Conservation (phyloP, 768 basidiomycete species). For the Kwoniella sp. region DNA sequence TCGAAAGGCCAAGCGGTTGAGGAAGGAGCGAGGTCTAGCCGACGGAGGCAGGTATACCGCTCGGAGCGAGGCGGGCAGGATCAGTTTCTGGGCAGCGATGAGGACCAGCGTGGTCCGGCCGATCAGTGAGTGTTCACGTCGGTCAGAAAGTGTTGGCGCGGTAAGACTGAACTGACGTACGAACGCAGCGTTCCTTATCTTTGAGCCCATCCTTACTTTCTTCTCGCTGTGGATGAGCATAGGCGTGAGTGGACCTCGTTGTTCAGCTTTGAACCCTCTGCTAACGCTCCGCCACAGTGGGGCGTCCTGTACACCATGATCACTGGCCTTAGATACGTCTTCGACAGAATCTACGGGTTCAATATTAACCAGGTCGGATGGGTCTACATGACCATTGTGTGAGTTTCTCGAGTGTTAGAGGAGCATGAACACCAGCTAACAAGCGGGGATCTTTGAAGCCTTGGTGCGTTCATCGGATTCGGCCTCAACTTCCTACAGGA, state of each 20-base stretch:
- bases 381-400: conserved; percentile 58
- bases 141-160: no score
- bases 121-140: conserved; percentile 59
- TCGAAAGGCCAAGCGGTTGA: conserved; percentile 59
- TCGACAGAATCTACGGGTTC: conserved; percentile 60
- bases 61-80: conserved; percentile 39
- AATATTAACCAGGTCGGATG: conserved; percentile 60
- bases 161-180: background rate
- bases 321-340: conserved; percentile 55
- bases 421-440: background rate
- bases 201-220: conserved; percentile 69
- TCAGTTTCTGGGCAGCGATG: conserved; percentile 55
- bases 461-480: conserved; percentile 35
- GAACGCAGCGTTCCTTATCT: conserved; percentile 59
- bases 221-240: conserved; percentile 57
- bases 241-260: conserved; percentile 41
- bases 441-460: background rate
- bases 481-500: conserved; percentile 40
- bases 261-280: background rate
- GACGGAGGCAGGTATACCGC: conserved; percentile 41
- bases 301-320: conserved; percentile 68
- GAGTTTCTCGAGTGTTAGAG: conserved; percentile 7
- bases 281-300: conserved; percentile 53
- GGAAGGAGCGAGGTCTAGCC: conserved; percentile 63
- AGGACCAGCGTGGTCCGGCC: conserved; percentile 68